Evolutionary conservation across 1,139 yeast genomes (phyloP), one percentile per base, ranked within the genome.

Genomic region (Meyerozyma sp.): DNA sequence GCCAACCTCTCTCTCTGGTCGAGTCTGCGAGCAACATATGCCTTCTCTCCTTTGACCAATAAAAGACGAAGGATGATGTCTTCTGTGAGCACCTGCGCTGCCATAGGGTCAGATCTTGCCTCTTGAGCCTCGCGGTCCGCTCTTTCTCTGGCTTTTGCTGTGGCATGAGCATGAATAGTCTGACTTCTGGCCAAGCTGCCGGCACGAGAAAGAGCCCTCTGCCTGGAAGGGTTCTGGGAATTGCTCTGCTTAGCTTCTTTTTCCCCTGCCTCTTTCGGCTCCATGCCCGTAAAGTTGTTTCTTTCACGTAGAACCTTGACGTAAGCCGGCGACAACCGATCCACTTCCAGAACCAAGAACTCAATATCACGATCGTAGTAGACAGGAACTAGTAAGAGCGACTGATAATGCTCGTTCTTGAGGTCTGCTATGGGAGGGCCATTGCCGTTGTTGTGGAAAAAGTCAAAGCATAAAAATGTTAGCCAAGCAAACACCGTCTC

Each of bases 381-480:
- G 1, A 77, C 81, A 1, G 91, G 89, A 14, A 86, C 69, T 20
- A 84, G 64, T 48, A 83, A 63, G 20, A 87, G 61, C 30, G 82
- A 76, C 57, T 84, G 89, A 57, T 84, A 86, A 35, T 76, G 76
- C 40, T 75, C 79, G 45, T 80, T 79, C 50, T 82, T 83, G 54
- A 88, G 65, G 9, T 77, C 79, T 49, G 77, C 81, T 36, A 86
- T 57, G 0, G 90, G 77, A 0, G 94, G 94, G 0, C 96, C 96
- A 41, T 84, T 84, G 1, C 96, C 96, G 45, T 78, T 82, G 55
- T 86, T 84, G 57, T 88, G 82, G 64, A 89, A 88, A 58, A 87
- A 88, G 47, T 82, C 89, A 43, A 79, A 63, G 48, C 84, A 79
- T 32, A 87, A 64, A 9, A 83, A 72, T 44, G 79, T 72, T 20